A percentile compares a stretch with the other conserved stretches of the same genome.
Conservation (phyloP, 2,329 filamentous ascomycete genomes). For the Penicillium sp. region DNA sequence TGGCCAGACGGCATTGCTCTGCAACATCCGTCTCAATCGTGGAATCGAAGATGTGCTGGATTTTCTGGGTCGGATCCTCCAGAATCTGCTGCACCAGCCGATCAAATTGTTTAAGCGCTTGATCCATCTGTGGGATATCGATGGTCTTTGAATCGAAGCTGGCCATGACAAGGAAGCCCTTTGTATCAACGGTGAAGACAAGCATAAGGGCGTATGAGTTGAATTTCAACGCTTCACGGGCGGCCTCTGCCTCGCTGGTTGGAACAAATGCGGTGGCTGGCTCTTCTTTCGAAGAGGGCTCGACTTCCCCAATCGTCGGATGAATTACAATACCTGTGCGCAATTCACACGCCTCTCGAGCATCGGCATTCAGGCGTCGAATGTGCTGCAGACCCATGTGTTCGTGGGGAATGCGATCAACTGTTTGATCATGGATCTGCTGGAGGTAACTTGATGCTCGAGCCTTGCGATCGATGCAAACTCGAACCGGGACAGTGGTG, state of each 20-base stretch:
- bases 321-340: conserved; percentile 17
- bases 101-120: conserved; percentile 42
- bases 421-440: conserved; percentile 46
- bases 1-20: neutral
- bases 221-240: conserved; percentile 50
- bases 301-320: conserved; percentile 11
- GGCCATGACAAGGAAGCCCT: conserved; percentile 54
- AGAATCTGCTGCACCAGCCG: conserved; percentile 2
- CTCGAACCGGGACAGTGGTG: conserved; percentile 37
- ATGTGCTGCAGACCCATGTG: conserved; percentile 46
- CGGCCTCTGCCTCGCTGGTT: conserved; percentile 50
- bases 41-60: conserved; percentile 1
- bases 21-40: neutral
- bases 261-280: conserved; percentile 49
- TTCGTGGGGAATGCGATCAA: conserved; percentile 52
- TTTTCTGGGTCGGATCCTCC: neutral
- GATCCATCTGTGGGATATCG: conserved; percentile 42
- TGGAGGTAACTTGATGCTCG: conserved; percentile 44
- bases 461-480: conserved; percentile 26
- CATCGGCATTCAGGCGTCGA: conserved; percentile 43
- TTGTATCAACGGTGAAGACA: conserved; percentile 50
- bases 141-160: conserved; percentile 54
- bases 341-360: conserved; percentile 35
- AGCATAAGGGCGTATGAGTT: conserved; percentile 54
- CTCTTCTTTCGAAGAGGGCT: neutral